Evolutionary conservation across 495 filamentous ascomycete genomes (phyloP).

Genomic region (Sordaria brevicollis): DNA sequence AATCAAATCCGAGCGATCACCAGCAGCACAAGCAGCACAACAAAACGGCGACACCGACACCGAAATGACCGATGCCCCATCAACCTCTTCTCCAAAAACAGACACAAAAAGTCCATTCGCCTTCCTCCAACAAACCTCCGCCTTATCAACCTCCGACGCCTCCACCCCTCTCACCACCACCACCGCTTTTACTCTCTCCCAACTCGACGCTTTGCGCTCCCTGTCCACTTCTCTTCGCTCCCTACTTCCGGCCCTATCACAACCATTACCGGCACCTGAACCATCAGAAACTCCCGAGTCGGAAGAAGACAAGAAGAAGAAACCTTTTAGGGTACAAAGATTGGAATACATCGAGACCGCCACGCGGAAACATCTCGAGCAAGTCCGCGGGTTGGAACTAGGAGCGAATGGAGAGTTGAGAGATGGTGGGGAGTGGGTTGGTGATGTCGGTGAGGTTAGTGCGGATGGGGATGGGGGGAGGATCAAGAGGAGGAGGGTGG

Average conservation of each 20-base stretch:
- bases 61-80: conserved; percentile 34
- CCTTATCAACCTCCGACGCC: conserved; percentile 29
- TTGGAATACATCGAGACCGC: conserved; percentile 69
- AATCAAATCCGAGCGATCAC: neutral
- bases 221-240: conserved; percentile 54
- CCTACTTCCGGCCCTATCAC: conserved; percentile 43
- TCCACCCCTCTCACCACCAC: conserved; percentile 56
- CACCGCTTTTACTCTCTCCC: conserved; percentile 67
- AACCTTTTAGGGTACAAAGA: conserved; percentile 47
- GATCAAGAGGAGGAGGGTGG: conserved; percentile 25
- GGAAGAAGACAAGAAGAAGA: conserved; percentile 15
- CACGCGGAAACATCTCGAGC: conserved; percentile 45
- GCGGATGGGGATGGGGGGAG: conserved; percentile 31
- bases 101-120: conserved; percentile 29
- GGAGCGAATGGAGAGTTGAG: conserved; percentile 44
- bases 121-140: conserved; percentile 39
- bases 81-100: conserved; percentile 24
- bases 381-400: conserved; percentile 43
- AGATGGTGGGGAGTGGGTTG: conserved; percentile 46
- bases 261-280: neutral
- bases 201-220: conserved; percentile 66
- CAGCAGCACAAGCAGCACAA: conserved; percentile 17
- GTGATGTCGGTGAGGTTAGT: conserved; percentile 38
- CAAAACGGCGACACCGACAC: conserved; percentile 11
- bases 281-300: neutral